These are phyloP conservation scores for Myriangium duriaei DNA, from an alignment of 2,329 filamentous ascomycete genomes.

Conservation along the genomic window DNA sequence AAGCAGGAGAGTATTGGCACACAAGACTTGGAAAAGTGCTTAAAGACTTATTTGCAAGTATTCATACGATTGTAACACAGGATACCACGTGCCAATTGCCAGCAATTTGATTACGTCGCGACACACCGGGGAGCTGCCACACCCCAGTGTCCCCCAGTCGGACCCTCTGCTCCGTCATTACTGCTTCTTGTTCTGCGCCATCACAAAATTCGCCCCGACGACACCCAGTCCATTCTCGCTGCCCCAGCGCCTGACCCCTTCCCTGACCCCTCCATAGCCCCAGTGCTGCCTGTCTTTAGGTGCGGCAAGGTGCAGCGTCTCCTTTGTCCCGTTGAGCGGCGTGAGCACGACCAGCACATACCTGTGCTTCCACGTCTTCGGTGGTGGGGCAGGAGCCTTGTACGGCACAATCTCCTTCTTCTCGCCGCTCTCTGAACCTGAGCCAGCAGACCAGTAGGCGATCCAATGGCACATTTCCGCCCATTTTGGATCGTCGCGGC, in stretches of 20 bases:
- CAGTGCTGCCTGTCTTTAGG: constrained; percentile 42
- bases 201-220: constrained; percentile 37
- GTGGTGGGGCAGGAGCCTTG: constrained; percentile 42
- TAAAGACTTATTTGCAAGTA: too few relatives aligned
- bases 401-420: constrained; percentile 35
- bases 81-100: too few relatives aligned
- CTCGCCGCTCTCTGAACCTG: not conserved
- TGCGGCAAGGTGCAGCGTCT: constrained; percentile 29
- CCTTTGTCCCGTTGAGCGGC: constrained; percentile 31
- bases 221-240: constrained; percentile 34
- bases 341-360: constrained; percentile 44
- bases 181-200: constrained; percentile 37
- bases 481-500: constrained; percentile 41
- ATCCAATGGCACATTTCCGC: constrained; percentile 48
- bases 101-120: too few relatives aligned
- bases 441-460: constrained; percentile 23
- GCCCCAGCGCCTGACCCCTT: constrained; percentile 41
- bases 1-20: too few relatives aligned
- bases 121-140: too few relatives aligned
- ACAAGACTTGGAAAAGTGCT: too few relatives aligned
- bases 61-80: too few relatives aligned
- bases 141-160: too few relatives aligned
- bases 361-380: constrained; percentile 44
- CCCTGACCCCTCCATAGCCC: constrained; percentile 39
- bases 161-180: too few relatives aligned